phyloP scores from a whole-genome alignment of 768 basidiomycete species.

The Trametopsis cervina region DNA sequence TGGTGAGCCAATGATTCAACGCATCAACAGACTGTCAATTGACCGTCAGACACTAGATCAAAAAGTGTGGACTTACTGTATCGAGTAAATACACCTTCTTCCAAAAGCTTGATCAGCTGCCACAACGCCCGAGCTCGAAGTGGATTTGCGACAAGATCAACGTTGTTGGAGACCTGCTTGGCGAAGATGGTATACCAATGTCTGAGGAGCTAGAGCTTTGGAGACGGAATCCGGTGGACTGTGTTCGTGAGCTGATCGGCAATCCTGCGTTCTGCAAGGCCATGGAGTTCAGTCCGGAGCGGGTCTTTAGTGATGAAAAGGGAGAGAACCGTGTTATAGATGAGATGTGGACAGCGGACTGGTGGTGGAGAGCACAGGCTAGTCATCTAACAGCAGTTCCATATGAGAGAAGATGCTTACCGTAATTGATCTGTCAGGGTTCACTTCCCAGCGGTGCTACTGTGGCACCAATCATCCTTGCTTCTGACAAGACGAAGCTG shows the following conservation, averaged over 20 bases:
- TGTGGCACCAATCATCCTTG: constrained; percentile 23
- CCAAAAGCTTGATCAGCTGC: constrained; percentile 1
- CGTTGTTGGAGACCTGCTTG: background rate
- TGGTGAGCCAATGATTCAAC: constrained; percentile 1
- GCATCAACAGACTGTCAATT: background rate
- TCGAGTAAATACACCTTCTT: constrained; percentile 1
- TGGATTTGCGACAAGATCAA: constrained; percentile 1
- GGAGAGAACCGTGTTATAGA: constrained; percentile 3
- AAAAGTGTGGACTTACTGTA: background rate
- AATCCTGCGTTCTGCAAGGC: constrained; percentile 3
- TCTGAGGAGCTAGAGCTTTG: constrained; percentile 23
- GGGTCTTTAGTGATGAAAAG: constrained; percentile 1
- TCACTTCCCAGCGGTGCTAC: constrained; percentile 21
- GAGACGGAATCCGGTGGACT: constrained; percentile 26
- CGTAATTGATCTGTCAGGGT: constrained; percentile 8
- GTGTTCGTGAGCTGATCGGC: constrained; percentile 13
- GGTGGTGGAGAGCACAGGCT: constrained; percentile 21
- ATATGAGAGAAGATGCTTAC: constrained; percentile 6
- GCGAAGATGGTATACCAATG: constrained; percentile 13
- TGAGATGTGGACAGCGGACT: constrained; percentile 22
- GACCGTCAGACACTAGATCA: background rate
- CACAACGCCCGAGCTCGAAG: background rate
- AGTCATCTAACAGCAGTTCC: background rate
- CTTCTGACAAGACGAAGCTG: constrained; percentile 27
- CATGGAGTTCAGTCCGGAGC: constrained; percentile 5